Evolutionary conservation across 768 basidiomycete genomes (phyloP).

Genomic region (Myochromella boudieri): DNA sequence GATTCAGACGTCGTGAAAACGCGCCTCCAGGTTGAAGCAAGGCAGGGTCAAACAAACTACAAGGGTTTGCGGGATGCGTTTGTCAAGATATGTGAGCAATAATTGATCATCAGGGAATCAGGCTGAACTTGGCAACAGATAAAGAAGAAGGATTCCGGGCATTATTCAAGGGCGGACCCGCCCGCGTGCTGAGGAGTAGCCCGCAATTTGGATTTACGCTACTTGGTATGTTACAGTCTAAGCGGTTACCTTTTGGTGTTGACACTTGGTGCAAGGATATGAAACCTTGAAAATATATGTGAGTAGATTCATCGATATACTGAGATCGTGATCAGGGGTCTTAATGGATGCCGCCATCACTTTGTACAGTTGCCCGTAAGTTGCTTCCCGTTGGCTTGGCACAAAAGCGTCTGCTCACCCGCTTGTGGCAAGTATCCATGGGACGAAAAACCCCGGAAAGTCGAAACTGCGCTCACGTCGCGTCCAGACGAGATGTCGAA

Average conservation of each 20-base stretch:
- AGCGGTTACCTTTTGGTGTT: too few relatives aligned
- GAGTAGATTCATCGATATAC: conserved; percentile 22
- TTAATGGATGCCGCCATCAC: conserved; percentile 15
- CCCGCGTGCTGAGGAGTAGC: conserved; percentile 84
- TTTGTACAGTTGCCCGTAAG: conserved; percentile 46
- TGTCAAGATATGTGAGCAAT: conserved; percentile 74
- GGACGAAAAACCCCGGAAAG: conserved; percentile 63
- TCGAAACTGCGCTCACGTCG: conserved; percentile 70
- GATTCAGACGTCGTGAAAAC: conserved; percentile 93
- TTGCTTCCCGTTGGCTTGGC: conserved; percentile 24
- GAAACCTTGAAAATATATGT: conserved; percentile 47
- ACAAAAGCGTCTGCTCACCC: conserved; percentile 8
- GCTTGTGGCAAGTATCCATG: conserved; percentile 70
- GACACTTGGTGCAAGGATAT: conserved; percentile 34
- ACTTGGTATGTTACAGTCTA: conserved; percentile 47
- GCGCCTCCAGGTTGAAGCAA: conserved; percentile 88
- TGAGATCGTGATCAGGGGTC: background rate
- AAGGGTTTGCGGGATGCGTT: conserved; percentile 90
- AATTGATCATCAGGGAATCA: background rate
- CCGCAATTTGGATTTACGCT: conserved; percentile 95
- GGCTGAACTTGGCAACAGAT: conserved; percentile 44
- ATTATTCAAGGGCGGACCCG: conserved; percentile 89
- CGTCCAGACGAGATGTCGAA: conserved; percentile 82
- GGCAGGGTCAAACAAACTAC: conserved; percentile 89
- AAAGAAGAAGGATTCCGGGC: conserved; percentile 88